A percentile compares a stretch with the other conserved stretches of the same genome.
These are phyloP conservation scores for Apiotrichum siamense DNA, from an alignment of 1,284 basidiomycete species.

Conservation along the genomic window DNA sequence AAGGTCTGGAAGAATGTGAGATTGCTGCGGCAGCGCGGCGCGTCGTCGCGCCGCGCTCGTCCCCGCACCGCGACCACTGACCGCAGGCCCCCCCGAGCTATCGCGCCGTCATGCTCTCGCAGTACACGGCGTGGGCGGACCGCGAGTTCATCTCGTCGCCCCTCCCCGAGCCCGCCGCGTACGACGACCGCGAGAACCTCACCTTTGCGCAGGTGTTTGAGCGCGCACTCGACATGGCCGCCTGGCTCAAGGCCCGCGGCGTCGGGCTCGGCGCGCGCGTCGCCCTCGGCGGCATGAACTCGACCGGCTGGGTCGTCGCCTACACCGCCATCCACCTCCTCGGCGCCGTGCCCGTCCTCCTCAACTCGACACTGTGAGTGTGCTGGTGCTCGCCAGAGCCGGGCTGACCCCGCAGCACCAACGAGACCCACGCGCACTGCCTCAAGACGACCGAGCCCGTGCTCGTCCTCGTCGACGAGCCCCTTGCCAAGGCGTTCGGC, in stretches of 20 bases:
- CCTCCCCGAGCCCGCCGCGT: constrained; percentile 2
- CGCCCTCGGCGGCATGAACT: constrained; percentile 37
- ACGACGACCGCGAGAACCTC: constrained; percentile 12
- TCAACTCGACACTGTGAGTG: constrained; percentile 37
- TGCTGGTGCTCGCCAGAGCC: neutral
- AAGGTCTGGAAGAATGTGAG: constrained; percentile 40
- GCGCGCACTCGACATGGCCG: constrained; percentile 22
- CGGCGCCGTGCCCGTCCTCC: constrained; percentile 32
- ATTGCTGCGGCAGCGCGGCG: neutral
- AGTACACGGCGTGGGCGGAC: constrained; percentile 2
- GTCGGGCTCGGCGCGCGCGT: constrained; percentile 28
- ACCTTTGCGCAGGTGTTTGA: constrained; percentile 28
- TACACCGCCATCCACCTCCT: constrained; percentile 38
- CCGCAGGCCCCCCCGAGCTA: constrained; percentile 28
- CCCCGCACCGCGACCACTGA: neutral
- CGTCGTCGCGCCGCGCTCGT: too few relatives aligned
- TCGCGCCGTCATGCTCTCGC: constrained; percentile 18
- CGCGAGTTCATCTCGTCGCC: constrained; percentile 36
- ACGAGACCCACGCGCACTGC: constrained; percentile 18
- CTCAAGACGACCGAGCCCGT: constrained; percentile 24
- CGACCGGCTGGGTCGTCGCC: constrained; percentile 29
- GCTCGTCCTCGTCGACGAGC: constrained; percentile 31
- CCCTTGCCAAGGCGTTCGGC: constrained; percentile 23
- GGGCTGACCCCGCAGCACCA: neutral
- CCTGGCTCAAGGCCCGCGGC: constrained; percentile 28